Evolutionary conservation across 345 rosid species (phyloP).

Genomic region (Populus alba): DNA sequence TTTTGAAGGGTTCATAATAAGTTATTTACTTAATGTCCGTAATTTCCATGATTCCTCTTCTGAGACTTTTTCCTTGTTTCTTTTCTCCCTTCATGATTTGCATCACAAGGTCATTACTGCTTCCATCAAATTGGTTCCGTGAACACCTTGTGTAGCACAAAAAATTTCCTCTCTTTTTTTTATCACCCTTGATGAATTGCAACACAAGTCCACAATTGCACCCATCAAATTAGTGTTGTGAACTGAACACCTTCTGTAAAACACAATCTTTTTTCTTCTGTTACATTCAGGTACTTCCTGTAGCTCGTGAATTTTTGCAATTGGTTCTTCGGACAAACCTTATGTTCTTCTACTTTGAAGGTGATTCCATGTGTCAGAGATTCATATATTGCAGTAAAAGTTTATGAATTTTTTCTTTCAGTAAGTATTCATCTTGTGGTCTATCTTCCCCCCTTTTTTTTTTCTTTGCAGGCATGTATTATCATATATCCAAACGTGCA

Average conservation of each 20-base stretch:
- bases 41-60: not conserved
- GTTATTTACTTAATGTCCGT: not conserved
- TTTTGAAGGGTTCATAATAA: not conserved
- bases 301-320: constrained; percentile 77
- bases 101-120: not conserved
- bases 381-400: not conserved
- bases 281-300: constrained; percentile 61
- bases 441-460: not conserved
- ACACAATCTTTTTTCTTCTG: not conserved
- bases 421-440: not conserved
- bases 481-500: constrained; percentile 88
- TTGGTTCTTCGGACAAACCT: constrained; percentile 77
- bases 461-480: constrained; percentile 61
- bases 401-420: not conserved
- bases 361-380: constrained; percentile 37
- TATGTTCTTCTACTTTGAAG: constrained; percentile 99
- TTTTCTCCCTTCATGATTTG: not conserved
- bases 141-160: not conserved
- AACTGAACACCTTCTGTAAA: not conserved
- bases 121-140: not conserved
- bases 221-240: too few relatives aligned
- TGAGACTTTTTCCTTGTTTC: not conserved
- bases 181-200: too few relatives aligned
- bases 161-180: too few relatives aligned
- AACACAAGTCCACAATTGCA: too few relatives aligned